A percentile compares a stretch with the other conserved stretches of the same genome.
phyloP scores from a whole-genome alignment of 495 filamentous ascomycete species.

The Daldinia childiae region DNA sequence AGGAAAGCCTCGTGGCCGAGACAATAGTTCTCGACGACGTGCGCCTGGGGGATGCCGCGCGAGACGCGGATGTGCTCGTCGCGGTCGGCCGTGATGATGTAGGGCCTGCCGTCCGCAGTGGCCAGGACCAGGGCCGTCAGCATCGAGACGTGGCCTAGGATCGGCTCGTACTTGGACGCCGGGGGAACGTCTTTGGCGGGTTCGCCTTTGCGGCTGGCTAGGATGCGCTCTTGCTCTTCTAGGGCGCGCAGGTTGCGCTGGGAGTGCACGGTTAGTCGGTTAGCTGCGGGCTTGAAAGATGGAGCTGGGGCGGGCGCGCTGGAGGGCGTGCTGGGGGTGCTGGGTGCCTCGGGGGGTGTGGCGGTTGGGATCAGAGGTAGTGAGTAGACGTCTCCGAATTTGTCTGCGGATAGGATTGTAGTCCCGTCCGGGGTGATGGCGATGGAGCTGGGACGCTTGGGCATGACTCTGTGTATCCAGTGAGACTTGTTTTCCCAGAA shows the following conservation, averaged over 20 bases:
- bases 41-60: constrained; percentile 79
- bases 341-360: constrained; percentile 10
- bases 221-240: constrained; percentile 70
- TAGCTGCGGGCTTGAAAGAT: constrained; percentile 64
- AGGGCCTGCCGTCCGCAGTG: constrained; percentile 56
- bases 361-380: constrained; percentile 74
- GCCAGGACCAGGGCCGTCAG: constrained; percentile 76
- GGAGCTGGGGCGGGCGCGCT: constrained; percentile 5
- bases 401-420: constrained; percentile 84
- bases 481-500: constrained; percentile 4
- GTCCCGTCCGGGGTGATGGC: constrained; percentile 70
- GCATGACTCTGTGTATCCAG: constrained; percentile 74
- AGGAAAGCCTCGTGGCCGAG: constrained; percentile 87
- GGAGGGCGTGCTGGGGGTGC: constrained; percentile 14
- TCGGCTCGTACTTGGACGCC: constrained; percentile 73
- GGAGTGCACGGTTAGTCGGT: constrained; percentile 82
- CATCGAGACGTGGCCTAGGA: constrained; percentile 95
- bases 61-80: constrained; percentile 98
- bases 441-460: constrained; percentile 84
- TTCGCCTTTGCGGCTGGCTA: constrained; percentile 52
- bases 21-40: constrained; percentile 89
- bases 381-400: constrained; percentile 94
- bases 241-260: constrained; percentile 78
- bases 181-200: constrained; percentile 55
- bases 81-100: constrained; percentile 89